Base-by-base conservation (phyloP, 2,329 filamentous ascomycete genomes). In the Shiraia sp. region DNA sequence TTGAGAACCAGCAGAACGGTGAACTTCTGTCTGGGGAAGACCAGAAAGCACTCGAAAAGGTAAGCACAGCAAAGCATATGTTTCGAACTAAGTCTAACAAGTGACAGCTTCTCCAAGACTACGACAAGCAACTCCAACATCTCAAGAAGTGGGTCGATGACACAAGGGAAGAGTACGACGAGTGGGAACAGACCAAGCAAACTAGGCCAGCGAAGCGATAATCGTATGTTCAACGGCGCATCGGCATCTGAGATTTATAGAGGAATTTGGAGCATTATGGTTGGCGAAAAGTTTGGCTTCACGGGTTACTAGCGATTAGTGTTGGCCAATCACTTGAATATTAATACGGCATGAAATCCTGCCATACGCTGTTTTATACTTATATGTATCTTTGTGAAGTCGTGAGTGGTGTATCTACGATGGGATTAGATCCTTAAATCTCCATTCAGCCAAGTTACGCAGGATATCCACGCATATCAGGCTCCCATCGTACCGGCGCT, bases 61-160 rank as follows among this genome's bases (percentile, higher is more conserved):
- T 88, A 67, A 4, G 5, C 17, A 14, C 17, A 32, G 32, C 33
- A 35, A 14, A 32, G 7, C 2, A n/a, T 7, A 14, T 12, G 24
- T 2, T 14, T 9, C 5, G 36, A 19, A 22, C 46, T 63, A 46
- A 68, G 55, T 36, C 35, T 32, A 10, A 22, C 19, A 22, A 34
- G 17, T 16, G 2, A 12, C 37, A 90, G 86, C 85, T 92, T 32
- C 71, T 92, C 57, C 85, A 87, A 59, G 87, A 90, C 62, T 92
- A 91, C 66, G 86, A 91, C 66, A 87, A 85, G 65, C 88, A 92
- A 72, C 76, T 93, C 24, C 69, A 77, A 51, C 86, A 91, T 64
- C 75, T 95, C 49, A 87, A 84, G 69, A 85, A 84, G 61, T 81
- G 84, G 70, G 61, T 85, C 43, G 75, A 74, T 31, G 73, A 79